These are phyloP conservation scores for Cytospora mali DNA, from an alignment of 2,329 filamentous ascomycete species.

Conservation along the genomic window DNA sequence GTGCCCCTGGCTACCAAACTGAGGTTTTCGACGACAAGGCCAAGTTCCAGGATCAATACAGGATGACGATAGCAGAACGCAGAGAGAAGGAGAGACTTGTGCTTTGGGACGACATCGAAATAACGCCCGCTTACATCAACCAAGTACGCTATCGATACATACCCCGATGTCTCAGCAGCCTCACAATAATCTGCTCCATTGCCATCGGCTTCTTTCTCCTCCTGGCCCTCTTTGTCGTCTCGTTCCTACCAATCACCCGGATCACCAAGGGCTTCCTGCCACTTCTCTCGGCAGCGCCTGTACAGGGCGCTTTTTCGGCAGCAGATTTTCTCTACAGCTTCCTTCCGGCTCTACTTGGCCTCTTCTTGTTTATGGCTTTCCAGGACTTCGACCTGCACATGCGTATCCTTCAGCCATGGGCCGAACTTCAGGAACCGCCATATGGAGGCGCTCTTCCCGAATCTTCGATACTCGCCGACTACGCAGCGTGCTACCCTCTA, in stretches of 20 bases:
- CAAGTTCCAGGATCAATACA: conserved; percentile 11
- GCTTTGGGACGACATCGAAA: conserved; percentile 33
- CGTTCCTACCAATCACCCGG: conserved; percentile 71
- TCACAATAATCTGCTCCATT: conserved; percentile 66
- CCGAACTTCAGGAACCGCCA: conserved; percentile 53
- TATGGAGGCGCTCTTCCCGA: conserved; percentile 63
- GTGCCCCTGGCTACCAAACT: conserved; percentile 19
- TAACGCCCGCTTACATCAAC: conserved; percentile 51
- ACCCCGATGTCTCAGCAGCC: conserved; percentile 74
- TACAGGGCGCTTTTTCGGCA: conserved; percentile 70
- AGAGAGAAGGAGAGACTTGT: conserved; percentile 27
- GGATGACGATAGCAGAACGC: conserved; percentile 24
- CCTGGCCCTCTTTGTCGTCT: conserved; percentile 73
- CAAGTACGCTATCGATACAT: conserved; percentile 67
- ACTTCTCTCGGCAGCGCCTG: conserved; percentile 62
- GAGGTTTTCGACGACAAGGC: conserved; percentile 18
- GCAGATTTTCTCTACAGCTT: conserved; percentile 89
- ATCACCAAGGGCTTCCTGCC: conserved; percentile 74
- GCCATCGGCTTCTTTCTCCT: conserved; percentile 63
- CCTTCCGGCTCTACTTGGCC: conserved; percentile 68
- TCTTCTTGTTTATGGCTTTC: conserved; percentile 67
- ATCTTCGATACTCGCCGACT: conserved; percentile 69
- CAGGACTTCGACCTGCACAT: conserved; percentile 67
- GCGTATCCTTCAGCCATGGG: conserved; percentile 71
- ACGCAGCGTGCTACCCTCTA: conserved; percentile 67